A percentile compares a stretch with the other conserved stretches of the same genome.
phyloP scores from a whole-genome alignment of 2,329 filamentous ascomycete species.

The Clonostachys chloroleuca region DNA sequence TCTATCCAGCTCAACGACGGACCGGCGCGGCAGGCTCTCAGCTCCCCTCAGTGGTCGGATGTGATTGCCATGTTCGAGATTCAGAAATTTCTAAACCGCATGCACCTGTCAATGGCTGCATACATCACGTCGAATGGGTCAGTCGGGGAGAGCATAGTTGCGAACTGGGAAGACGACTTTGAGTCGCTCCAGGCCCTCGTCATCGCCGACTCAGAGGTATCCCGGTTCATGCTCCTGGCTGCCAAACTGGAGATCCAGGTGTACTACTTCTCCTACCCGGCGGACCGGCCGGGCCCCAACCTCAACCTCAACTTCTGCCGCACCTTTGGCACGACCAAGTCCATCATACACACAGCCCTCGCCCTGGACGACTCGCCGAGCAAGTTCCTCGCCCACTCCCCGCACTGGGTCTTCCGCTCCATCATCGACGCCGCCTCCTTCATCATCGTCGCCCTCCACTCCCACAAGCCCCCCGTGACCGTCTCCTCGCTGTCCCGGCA shows the following conservation, averaged over 20 bases:
- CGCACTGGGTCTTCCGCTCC: slow-evolving; percentile 43
- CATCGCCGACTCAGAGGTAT: slow-evolving; percentile 40
- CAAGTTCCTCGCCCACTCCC: slow-evolving; percentile 37
- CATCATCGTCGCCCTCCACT: slow-evolving; percentile 36
- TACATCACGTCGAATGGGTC: slow-evolving; percentile 39
- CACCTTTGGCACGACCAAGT: slow-evolving; percentile 24
- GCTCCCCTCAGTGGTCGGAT: slow-evolving; percentile 34
- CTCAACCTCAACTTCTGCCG: slow-evolving; percentile 4
- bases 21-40: slow-evolving; percentile 30
- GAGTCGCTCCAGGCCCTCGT: slow-evolving; percentile 40
- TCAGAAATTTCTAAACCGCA: slow-evolving; percentile 44
- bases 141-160: slow-evolving; percentile 39
- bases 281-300: slow-evolving; percentile 14
- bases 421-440: slow-evolving; percentile 40
- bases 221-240: slow-evolving; percentile 41
- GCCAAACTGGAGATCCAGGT: slow-evolving; percentile 48
- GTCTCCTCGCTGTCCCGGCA: slow-evolving; percentile 15
- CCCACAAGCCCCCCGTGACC: slow-evolving; percentile 19
- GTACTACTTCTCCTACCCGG: slow-evolving; percentile 36
- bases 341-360: slow-evolving; percentile 34
- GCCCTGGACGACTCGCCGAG: slow-evolving; percentile 30
- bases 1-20: slow-evolving; percentile 46
- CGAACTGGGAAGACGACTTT: slow-evolving; percentile 47
- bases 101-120: slow-evolving; percentile 41
- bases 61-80: slow-evolving; percentile 38